These are phyloP conservation scores for Microthlaspi erraticum DNA, from an alignment of 345 rosid genomes.

Conservation along the genomic window DNA sequence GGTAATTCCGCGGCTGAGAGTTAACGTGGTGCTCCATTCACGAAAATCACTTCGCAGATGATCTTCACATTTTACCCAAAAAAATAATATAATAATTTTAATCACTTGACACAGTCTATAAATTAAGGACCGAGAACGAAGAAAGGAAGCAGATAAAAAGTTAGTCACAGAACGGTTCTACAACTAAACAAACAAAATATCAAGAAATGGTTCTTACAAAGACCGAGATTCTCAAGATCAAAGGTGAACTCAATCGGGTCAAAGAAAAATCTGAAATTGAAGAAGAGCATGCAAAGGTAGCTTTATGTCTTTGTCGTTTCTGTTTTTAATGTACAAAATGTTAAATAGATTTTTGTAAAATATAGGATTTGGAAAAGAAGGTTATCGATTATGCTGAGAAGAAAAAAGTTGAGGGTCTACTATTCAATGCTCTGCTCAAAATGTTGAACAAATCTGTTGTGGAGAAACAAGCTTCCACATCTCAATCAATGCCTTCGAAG, in stretches of 20 bases:
- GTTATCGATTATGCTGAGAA: neutral
- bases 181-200: too few relatives aligned
- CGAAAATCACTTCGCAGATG: too few relatives aligned
- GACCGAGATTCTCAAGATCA: neutral
- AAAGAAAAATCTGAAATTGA: neutral
- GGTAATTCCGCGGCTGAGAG: too few relatives aligned
- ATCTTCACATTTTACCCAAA: too few relatives aligned
- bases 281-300: conserved; percentile 2
- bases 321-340: neutral
- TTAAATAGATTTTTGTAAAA: neutral
- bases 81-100: too few relatives aligned
- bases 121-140: too few relatives aligned
- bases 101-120: too few relatives aligned
- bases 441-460: neutral
- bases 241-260: neutral
- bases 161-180: too few relatives aligned
- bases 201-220: conserved; percentile 19
- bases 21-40: too few relatives aligned
- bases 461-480: neutral
- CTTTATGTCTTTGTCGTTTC: too few relatives aligned
- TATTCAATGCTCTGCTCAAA: neutral
- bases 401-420: neutral
- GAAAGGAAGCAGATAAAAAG: too few relatives aligned
- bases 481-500: too few relatives aligned
- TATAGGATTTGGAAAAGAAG: conserved; percentile 5